Base-by-base conservation (phyloP, 768 basidiomycete genomes). In the Kwoniella mangroviensis region DNA sequence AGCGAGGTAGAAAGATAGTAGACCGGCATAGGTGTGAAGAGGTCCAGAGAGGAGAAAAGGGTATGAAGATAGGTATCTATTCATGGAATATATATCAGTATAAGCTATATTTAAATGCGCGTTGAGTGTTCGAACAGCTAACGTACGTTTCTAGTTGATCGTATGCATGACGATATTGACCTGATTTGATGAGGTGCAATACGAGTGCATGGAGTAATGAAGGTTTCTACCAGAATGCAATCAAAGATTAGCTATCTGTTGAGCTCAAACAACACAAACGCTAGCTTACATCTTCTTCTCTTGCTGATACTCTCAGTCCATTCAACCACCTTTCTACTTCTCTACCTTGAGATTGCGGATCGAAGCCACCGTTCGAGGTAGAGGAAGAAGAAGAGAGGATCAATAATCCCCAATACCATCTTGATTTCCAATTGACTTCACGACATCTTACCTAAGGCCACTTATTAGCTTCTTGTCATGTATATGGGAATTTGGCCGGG, bases 91-190 rank as follows among this genome's bases (percentile, higher is more conserved):
- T 22, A 49, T 3, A 17, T 7, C 6, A 19, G 45, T 49, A 49
- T 17, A 15, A 55, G 54, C 54, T 55, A 12, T 22, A 21, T 12
- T 11, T 9, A 34, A 0, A 21, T 56, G 51, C 34, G 17, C 52
- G 49, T 52, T 42, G 24, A n/a, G 28, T 59, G 54, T 28, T 24
- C 6, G 42, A 52, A 19, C 9, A 54, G 56, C 60, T 28, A 19
- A 83, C 88, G 73, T 83, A 94, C 92, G 94, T 86, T 79, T 94
- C 92, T 13, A 96, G 84, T 79, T 97, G 92, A 70, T 93, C 91
- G 65, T 94, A 84, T 1, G 94, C 94, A 63, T 90, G 88, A 66
- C 86, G 86, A 75, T 91, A 86, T 76, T 86, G 86, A 4, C 85
- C 86, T 21, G 85, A 81, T 21, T 87, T 74, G 66, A 94, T 88